Base-by-base conservation (phyloP, 352 stramenopile genomes). In the Pythium plurisporium region DNA sequence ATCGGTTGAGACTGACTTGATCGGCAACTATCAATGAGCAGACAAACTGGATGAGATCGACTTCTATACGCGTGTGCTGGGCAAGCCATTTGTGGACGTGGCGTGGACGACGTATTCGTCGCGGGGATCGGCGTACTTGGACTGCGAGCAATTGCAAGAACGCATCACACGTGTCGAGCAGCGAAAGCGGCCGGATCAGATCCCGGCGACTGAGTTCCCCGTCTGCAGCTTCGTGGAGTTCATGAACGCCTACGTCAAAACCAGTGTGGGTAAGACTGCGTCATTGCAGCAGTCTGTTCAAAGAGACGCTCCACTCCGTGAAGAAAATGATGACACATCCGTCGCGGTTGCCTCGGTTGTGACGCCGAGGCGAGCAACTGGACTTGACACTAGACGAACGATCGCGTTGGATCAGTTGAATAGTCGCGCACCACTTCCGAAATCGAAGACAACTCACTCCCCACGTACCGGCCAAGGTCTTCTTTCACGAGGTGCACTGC, bases 141-240 rank as follows among this genome's bases (percentile, higher is more conserved):
- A 44, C 19, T 53, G 48, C 26, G 27, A 68, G 15, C 66, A 70
- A 5, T 50, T 89, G 15, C 53, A 79, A 1, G 67, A 76, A 8
- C 63, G 55, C 10, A 76, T 82, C 34, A 33, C 49, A 23, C 65
- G 62, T n/a, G 37, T 89, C 20, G 77, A 88, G 38, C 73, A 87
- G 48, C 70, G 71, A 30, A 86, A 84, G 42, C 65, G 51, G 3
- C 29, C 47, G 2, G 33, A 45, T 26, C 43, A 40, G 25, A 73
- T 86, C 26, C 73, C 72, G 10, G 8, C 31, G 6, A 44, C 67
- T 7, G 61, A 76, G 26, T 47, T 87, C 3, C 76, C 73, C 0
- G 59, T 84, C 4, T 52, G 57, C 17, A 74, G 76, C 5, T 90
- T 92, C 43, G 36, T 64, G 2, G 77, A 83, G 31, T 92, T 90